Base-by-base conservation (phyloP, 169 alveolate genomes). In the Cryptosporidium sp. region DNA sequence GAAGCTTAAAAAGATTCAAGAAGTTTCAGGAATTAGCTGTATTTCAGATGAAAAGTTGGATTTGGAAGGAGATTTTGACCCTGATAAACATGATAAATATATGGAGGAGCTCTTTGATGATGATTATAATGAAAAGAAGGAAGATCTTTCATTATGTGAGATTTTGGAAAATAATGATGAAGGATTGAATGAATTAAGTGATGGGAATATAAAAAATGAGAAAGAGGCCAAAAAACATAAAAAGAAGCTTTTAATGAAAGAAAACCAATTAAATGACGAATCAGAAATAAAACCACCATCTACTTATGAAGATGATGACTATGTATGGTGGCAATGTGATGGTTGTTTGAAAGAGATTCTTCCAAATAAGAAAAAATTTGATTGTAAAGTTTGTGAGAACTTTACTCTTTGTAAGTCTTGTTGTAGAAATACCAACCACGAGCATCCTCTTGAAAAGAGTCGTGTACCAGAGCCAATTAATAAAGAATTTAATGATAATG, bases 311-410 rank as follows among this genome's bases (percentile, higher is more conserved):
- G 68, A 75, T 16, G 94, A 70, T 12, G 94, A 58, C 14, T 87
- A 72, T 53, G 92, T 93, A 67, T 95, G 97, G 97, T 95, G 93
- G 95, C 93, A 92, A 67, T 94, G 97, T 85, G 97, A 95, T 85
- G 92, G 92, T 7, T 96, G 98, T 87, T 92, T 92, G 86, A 92
- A 85, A 58, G 95, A 96, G 12, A 93, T 96, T 39, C 87, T 93
- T 80, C 97, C 96, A 92, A 87, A 96, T 75, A 91, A 96, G 94
- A 89, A 95, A 85, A 96, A 96, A 92, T 92, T 95, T 87, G 94
- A 96, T 85, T 97, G 97, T 93, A 91, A 93, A 84, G 70, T 94
- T 91, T 92, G 98, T 91, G 96, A 93, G 85, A 68, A 95, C 91
- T 93, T 89, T 92, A 71, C 97, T 91, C 94, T 94, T 85, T 94